phyloP scores from a whole-genome alignment of 176 grass and related monocot genomes.

The Musa beccarii region DNA sequence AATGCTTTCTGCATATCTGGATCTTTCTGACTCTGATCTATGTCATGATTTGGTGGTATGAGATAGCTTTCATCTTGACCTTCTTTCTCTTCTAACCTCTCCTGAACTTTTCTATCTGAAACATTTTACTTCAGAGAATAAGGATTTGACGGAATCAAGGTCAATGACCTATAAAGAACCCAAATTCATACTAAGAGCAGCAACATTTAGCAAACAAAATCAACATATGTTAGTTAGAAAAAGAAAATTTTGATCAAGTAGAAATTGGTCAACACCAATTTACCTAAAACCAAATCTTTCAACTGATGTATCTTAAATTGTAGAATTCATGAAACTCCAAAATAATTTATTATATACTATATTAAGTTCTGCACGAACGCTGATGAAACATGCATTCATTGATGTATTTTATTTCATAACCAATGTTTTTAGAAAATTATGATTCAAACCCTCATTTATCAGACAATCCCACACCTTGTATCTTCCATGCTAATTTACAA shows the following conservation, averaged over 20 bases:
- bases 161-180: slow-evolving; percentile 5
- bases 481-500: no score
- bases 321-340: not conserved
- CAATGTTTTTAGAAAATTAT: no score
- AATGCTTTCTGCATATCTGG: slow-evolving; percentile 30
- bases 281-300: not conserved
- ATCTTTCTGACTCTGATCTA: slow-evolving; percentile 33
- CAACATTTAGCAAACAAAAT: not conserved
- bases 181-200: not conserved
- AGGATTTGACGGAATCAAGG: not conserved
- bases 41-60: slow-evolving; percentile 43
- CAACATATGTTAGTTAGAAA: not conserved
- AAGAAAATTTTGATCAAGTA: not conserved
- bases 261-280: not conserved
- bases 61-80: slow-evolving; percentile 20
- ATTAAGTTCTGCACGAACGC: no score
- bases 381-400: no score
- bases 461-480: no score
- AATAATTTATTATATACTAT: not conserved
- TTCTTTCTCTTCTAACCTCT: slow-evolving; percentile 41
- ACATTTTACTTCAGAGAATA: slow-evolving; percentile 28
- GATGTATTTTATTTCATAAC: no score
- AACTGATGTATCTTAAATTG: not conserved
- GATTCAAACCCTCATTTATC: no score
- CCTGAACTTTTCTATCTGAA: slow-evolving; percentile 31